phyloP scores from a whole-genome alignment of 1,139 yeast genomes.

The Suhomyces taliae region DNA sequence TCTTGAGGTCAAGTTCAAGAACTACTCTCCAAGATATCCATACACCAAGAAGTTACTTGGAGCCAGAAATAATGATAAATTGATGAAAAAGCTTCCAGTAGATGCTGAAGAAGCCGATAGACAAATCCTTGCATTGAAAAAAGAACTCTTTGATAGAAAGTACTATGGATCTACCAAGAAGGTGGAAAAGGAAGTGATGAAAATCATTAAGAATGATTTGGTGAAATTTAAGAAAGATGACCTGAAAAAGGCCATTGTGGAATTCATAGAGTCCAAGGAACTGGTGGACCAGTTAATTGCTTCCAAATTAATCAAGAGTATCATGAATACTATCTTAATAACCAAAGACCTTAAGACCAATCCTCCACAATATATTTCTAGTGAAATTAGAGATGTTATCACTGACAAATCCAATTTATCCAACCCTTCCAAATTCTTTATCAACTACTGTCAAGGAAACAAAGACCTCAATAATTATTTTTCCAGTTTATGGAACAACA shows the following conservation, averaged over 20 bases:
- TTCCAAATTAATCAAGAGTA: constrained; percentile 34
- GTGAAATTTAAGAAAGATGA: constrained; percentile 19
- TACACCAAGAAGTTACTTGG: constrained; percentile 51
- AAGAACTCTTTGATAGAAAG: constrained; percentile 50
- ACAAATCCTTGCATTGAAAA: constrained; percentile 47
- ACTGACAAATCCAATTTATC: constrained; percentile 27
- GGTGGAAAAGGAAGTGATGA: constrained; percentile 36
- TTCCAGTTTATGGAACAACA: constrained; percentile 61
- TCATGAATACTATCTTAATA: constrained; percentile 24
- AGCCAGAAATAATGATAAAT: constrained; percentile 47
- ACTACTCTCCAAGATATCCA: constrained; percentile 51
- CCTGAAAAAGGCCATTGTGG: constrained; percentile 24
- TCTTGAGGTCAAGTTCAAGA: constrained; percentile 48
- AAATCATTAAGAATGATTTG: constrained; percentile 26
- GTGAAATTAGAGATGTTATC: constrained; percentile 23
- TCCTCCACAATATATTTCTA: constrained; percentile 37
- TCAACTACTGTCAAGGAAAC: constrained; percentile 42
- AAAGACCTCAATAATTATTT: constrained; percentile 44
- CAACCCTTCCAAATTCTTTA: constrained; percentile 54
- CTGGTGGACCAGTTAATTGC: constrained; percentile 27
- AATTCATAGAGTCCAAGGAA: constrained; percentile 21
- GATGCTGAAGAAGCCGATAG: constrained; percentile 41
- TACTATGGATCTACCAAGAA: constrained; percentile 48
- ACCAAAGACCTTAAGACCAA: constrained; percentile 26
- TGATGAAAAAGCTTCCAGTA: constrained; percentile 43